Base-by-base conservation (phyloP, 345 rosid species). In the Salix suchowensis region DNA sequence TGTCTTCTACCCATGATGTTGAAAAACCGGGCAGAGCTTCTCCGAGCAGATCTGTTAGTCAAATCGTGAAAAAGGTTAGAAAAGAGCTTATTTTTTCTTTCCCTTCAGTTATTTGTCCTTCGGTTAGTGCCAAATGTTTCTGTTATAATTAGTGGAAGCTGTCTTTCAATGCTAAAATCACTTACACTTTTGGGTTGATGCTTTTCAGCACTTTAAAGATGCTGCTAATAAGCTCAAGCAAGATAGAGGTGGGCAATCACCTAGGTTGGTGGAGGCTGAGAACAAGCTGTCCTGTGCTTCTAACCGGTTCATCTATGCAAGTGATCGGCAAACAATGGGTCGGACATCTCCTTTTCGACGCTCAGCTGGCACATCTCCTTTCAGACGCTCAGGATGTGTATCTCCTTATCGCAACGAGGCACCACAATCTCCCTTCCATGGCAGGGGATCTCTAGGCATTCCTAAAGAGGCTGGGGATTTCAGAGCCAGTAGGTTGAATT, bases 351-450 rank as follows among this genome's bases (percentile, higher is more conserved):
- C 97, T 46, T 84, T 73, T 64, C 84, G 87, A 85, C 86, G 85
- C 39, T 40, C 92, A 62, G 79, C 62, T n/a, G 62, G 62, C 4
- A 58, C 93, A 42, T 68, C 71, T 77, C 94, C 97, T 42, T 84
- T 73, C 67, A 86, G 87, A 84, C 87, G 85, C 24, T 23, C 91
- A 50, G 80, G 87, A 61, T 76, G 77, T 46, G 75, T 88, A 74
- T 87, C 91, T 73, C 91, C 94, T 18, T 88, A 83, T 65, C 87
- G 86, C 40, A 88, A 82, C 39, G 89, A 79, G 82, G 83, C 83
- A 18, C 84, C 87, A 70, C 86, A 79, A 73, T 90, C 93, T 65
- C 86, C 92, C 6, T 88, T 85, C 66, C 85, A 82, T 28, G 87
- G 87, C 60, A 75, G 67, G 26, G 86, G 88, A 68, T 82, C 82